A percentile compares a stretch with the other conserved stretches of the same genome.
Conservation (phyloP, 2,329 filamentous ascomycete genomes). For the Xylaria polymorpha region DNA sequence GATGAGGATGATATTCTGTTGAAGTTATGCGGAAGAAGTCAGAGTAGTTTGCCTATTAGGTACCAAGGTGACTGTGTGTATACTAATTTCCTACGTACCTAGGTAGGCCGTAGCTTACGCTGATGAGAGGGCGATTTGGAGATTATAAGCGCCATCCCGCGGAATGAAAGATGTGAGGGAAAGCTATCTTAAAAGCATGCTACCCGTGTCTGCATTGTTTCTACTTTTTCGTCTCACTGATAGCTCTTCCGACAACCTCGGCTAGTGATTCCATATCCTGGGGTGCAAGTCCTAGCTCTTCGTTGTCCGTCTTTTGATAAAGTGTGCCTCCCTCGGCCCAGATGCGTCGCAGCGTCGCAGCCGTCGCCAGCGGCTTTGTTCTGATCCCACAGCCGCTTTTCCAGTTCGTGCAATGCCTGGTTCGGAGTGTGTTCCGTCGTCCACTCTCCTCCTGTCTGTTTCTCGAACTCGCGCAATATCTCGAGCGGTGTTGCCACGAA, state of each 20-base stretch:
- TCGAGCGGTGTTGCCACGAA: slow-evolving; percentile 73
- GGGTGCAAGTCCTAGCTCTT: slow-evolving; percentile 29
- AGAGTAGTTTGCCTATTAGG: neutral
- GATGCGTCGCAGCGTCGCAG: slow-evolving; percentile 38
- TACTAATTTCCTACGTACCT: too few relatives aligned
- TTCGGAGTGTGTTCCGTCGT: slow-evolving; percentile 64
- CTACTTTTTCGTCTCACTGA: slow-evolving; percentile 25
- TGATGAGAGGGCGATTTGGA: too few relatives aligned
- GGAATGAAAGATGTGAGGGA: neutral
- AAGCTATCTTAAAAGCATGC: neutral
- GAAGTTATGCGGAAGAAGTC: neutral
- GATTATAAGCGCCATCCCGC: too few relatives aligned
- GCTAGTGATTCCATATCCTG: slow-evolving; percentile 67
- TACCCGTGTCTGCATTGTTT: neutral
- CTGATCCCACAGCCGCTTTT: slow-evolving; percentile 32
- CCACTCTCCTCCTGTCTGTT: slow-evolving; percentile 71
- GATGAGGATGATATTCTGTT: neutral
- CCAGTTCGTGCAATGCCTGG: slow-evolving; percentile 64
- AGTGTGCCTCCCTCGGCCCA: slow-evolving; percentile 40
- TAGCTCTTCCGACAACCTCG: slow-evolving; percentile 60
- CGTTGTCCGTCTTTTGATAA: slow-evolving; percentile 40
- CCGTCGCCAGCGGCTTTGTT: slow-evolving; percentile 27
- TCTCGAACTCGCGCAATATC: slow-evolving; percentile 75
- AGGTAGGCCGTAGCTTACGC: too few relatives aligned
- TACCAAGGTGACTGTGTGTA: too few relatives aligned